Evolutionary conservation across 2,329 filamentous ascomycete genomes (phyloP), one percentile per base, ranked within the genome.

Genomic region (Grosmannia clavigera): DNA sequence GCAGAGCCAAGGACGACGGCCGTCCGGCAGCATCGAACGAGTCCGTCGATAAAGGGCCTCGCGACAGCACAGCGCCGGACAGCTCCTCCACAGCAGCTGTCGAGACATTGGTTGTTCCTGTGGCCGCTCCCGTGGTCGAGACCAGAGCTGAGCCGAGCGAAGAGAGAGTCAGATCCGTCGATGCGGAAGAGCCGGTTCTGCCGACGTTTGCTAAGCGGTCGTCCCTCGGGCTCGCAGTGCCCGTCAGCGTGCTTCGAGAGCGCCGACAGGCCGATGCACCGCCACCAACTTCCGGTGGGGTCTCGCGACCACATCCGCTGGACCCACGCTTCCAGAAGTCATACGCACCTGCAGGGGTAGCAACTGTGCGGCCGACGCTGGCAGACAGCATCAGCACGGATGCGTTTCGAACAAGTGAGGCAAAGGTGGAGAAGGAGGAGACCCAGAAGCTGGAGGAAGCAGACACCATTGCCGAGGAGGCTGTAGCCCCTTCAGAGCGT

Each of bases 391-490:
- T 78, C 27, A 71, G 79, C 59, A 65, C 79, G 57, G 75, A 78
- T 56, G 67, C 81, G 25, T 81, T 82, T 59, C 76, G 76, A 61
- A 78, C 77, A 1, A 67, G 65, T 11, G 33, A 14, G 38, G 33
- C 35, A 54, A 31, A 31, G 29, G 29, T 4, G 57, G 16, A n/a
- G 19, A 52, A 6, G 10, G 22, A 22, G 22, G 22, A 22, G 22
- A 22, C 4, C 12, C 9, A 31, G 29, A 16, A 16, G 29, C 3
- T 9, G 46, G 46, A 35, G 48, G 29, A 22, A 22, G 22, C 22
- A 22, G 22, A 22, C 22, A 22, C 22, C 22, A 22, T 22, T 1
- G 22, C 22, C 22, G 22, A 22, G 22, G 22, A 22, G 22, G 22
- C 22, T 22, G 22, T 22, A 25, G 27, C 50, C 14, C 9, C 14